Evolutionary conservation across 2,329 filamentous ascomycete genomes (phyloP).

Genomic region (Dryadomyces sulphureus): DNA sequence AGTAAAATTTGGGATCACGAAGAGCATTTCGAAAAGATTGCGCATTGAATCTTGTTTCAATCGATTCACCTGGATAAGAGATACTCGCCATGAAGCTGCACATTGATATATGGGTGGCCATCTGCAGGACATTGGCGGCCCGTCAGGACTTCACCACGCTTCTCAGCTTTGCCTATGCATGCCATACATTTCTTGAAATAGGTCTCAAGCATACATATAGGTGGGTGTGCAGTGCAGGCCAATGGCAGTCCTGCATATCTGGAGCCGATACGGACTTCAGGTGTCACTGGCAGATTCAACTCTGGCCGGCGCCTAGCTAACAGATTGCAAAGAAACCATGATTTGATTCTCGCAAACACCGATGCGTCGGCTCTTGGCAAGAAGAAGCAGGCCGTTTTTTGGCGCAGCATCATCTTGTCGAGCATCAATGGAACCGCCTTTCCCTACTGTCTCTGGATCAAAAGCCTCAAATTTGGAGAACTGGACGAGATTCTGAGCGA

Average conservation of each 20-base stretch:
- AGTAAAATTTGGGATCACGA: no score
- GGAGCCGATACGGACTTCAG: background rate
- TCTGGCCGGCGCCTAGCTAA: background rate
- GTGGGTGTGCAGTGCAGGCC: conserved; percentile 19
- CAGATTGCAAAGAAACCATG: conserved; percentile 24
- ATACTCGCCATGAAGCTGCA: no score
- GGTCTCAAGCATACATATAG: conserved; percentile 49
- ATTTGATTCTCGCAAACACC: conserved; percentile 26
- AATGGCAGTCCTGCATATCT: background rate
- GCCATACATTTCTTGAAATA: conserved; percentile 39
- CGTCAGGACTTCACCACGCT: conserved; percentile 44
- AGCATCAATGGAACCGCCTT: conserved; percentile 46
- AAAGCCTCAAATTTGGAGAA: conserved; percentile 46
- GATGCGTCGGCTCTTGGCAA: conserved; percentile 23
- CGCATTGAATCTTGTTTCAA: no score
- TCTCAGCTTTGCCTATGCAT: conserved; percentile 41
- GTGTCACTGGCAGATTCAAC: background rate
- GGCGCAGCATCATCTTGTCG: conserved; percentile 54
- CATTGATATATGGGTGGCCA: conserved; percentile 43
- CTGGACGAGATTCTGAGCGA: conserved; percentile 44
- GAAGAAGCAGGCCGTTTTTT: conserved; percentile 46
- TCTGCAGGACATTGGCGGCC: conserved; percentile 43
- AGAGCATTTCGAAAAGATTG: no score
- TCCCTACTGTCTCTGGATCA: conserved; percentile 56
- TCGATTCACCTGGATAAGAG: no score